phyloP scores from a whole-genome alignment of 2,329 filamentous ascomycete genomes.

The Fusarium solani-melongenae region DNA sequence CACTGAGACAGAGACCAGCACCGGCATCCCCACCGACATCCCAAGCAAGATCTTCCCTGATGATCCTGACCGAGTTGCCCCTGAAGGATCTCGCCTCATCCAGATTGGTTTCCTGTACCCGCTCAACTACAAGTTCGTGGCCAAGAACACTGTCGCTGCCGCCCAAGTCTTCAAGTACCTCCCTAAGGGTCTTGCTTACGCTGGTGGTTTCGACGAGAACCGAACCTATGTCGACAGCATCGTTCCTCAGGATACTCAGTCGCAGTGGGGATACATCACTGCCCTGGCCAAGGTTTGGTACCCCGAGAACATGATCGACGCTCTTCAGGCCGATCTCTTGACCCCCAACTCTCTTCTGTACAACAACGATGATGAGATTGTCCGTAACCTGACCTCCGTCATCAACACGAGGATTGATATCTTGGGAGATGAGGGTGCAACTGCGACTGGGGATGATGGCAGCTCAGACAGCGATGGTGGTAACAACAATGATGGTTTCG shows the following conservation, averaged over 20 bases:
- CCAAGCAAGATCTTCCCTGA: conserved; percentile 82
- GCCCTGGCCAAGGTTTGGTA: conserved; percentile 78
- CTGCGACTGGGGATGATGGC: conserved; percentile 43
- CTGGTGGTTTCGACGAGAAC: conserved; percentile 64
- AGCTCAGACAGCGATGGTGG: conserved; percentile 51
- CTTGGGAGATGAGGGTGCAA: conserved; percentile 53
- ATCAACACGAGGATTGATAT: conserved; percentile 81
- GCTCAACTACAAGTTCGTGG: conserved; percentile 88
- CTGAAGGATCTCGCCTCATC: conserved; percentile 75
- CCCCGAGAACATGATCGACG: conserved; percentile 74
- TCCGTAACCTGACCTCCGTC: conserved; percentile 78
- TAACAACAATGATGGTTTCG: conserved; percentile 55
- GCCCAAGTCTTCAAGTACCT: conserved; percentile 87
- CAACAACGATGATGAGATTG: conserved; percentile 72
- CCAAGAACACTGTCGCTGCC: conserved; percentile 75
- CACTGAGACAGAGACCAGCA: conserved; percentile 56
- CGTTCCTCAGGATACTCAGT: conserved; percentile 78
- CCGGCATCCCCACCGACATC: conserved; percentile 72
- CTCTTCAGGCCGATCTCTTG: conserved; percentile 75
- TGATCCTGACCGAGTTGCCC: conserved; percentile 61
- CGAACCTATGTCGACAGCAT: conserved; percentile 77
- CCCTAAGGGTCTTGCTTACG: conserved; percentile 76
- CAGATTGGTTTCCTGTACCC: conserved; percentile 86
- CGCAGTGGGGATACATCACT: conserved; percentile 79
- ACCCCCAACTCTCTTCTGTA: conserved; percentile 81